These are phyloP conservation scores for Flaveria linearis DNA, from an alignment of 129 eudicot species.

Conservation along the genomic window DNA sequence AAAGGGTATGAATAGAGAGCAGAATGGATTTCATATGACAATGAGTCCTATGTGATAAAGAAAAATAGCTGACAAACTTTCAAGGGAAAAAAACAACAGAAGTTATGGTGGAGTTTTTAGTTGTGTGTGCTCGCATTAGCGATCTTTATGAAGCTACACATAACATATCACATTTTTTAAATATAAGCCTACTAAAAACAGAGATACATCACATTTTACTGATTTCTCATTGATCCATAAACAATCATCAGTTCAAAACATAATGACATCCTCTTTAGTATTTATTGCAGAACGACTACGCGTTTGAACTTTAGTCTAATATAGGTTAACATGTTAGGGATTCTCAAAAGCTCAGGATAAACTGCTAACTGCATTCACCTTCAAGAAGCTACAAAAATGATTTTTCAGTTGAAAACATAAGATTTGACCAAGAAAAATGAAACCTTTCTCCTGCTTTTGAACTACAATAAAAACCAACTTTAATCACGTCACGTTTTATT, in stretches of 20 bases:
- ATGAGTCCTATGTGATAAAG: neutral
- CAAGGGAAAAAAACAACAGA: neutral
- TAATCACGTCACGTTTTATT: neutral
- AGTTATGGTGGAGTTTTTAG: neutral
- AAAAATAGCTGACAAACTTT: neutral
- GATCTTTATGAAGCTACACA: neutral
- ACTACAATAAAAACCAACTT: constrained; percentile 1
- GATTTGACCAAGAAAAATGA: too few relatives aligned
- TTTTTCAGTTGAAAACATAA: neutral
- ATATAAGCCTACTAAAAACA: neutral
- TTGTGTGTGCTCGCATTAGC: neutral
- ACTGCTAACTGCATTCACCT: neutral
- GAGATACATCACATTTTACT: neutral
- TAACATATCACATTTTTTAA: neutral
- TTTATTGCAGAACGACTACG: neutral
- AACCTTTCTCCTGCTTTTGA: neutral
- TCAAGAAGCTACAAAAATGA: neutral
- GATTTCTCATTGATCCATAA: neutral
- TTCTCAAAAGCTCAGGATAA: neutral
- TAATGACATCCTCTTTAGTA: neutral
- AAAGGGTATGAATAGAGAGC: neutral
- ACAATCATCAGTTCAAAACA: neutral
- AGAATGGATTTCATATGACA: neutral
- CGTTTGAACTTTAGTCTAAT: neutral
- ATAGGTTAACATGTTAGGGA: constrained; percentile 3